Conservation (phyloP, 768 basidiomycete genomes). For the Xerocomellus chrysenteron region DNA sequence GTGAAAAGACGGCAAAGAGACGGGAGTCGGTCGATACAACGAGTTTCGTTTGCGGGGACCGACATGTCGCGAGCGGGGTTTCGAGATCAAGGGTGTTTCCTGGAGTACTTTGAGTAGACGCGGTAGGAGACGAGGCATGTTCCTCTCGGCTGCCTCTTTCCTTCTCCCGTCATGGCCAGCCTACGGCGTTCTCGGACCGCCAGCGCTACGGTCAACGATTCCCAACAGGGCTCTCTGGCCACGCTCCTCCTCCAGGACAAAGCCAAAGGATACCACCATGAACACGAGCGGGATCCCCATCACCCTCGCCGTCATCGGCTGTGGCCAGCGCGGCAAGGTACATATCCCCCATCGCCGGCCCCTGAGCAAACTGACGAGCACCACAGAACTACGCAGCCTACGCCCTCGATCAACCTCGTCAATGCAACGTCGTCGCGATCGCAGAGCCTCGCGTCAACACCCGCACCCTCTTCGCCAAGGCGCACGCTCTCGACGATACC, state of each 20-base stretch:
- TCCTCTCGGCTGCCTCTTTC: not conserved
- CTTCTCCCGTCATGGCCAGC: no score
- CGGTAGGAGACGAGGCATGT: conserved; percentile 71
- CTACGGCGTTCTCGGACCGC: not conserved
- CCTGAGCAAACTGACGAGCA: not conserved
- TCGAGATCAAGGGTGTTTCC: conserved; percentile 20
- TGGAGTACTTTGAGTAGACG: conserved; percentile 52
- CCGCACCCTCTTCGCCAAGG: conserved; percentile 52
- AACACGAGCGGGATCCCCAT: conserved; percentile 35
- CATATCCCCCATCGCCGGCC: conserved; percentile 3
- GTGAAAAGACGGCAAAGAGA: conserved; percentile 43
- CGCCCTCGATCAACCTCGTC: conserved; percentile 55
- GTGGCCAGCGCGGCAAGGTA: conserved; percentile 81
- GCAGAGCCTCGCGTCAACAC: conserved; percentile 79
- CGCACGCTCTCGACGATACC: conserved; percentile 61
- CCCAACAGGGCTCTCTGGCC: conserved; percentile 36
- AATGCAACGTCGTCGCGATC: conserved; percentile 78
- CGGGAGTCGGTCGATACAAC: conserved; percentile 35
- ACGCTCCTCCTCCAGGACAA: conserved; percentile 28
- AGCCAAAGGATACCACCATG: conserved; percentile 21
- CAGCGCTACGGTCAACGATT: conserved; percentile 16
- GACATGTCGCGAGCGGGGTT: conserved; percentile 9
- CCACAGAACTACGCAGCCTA: conserved; percentile 62
- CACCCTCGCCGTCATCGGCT: conserved; percentile 77
- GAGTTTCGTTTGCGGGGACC: conserved; percentile 28